Evolutionary conservation across 2,329 filamentous ascomycete genomes (phyloP).

Genomic region (Iodosphaeria phyllophila): DNA sequence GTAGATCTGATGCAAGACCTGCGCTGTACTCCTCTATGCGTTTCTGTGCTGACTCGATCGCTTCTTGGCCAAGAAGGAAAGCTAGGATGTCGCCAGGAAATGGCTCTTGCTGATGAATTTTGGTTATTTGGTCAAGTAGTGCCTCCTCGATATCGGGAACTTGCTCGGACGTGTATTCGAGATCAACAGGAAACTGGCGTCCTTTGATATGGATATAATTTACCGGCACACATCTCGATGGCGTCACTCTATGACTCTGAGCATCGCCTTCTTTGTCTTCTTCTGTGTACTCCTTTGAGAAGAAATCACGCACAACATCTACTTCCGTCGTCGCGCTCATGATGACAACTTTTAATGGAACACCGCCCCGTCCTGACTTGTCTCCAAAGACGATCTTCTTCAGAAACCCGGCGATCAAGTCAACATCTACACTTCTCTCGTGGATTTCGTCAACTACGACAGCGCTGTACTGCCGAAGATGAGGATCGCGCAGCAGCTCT

Average conservation of each 20-base stretch:
- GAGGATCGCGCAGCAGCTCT: constrained; percentile 74
- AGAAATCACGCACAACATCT: constrained; percentile 59
- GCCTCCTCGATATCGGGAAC: constrained; percentile 69
- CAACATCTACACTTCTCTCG: constrained; percentile 86
- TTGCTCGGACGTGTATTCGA: constrained; percentile 53
- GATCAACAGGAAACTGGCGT: constrained; percentile 69
- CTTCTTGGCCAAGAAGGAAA: constrained; percentile 84
- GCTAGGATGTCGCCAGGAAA: constrained; percentile 88
- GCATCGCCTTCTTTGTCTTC: constrained; percentile 4
- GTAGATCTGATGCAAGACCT: constrained; percentile 55
- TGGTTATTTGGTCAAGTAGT: constrained; percentile 64
- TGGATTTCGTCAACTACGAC: constrained; percentile 94
- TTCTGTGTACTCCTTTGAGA: constrained; percentile 20
- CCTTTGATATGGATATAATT: constrained; percentile 55
- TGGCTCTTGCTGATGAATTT: constrained; percentile 72
- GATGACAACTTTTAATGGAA: constrained; percentile 71
- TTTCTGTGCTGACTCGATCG: constrained; percentile 66
- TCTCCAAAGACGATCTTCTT: constrained; percentile 52
- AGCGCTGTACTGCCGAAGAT: constrained; percentile 69
- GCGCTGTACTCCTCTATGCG: constrained; percentile 64
- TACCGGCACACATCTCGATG: too few species aligned
- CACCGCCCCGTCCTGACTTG: constrained; percentile 45
- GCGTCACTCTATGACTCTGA: constrained; percentile 1
- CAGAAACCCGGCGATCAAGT: constrained; percentile 75
- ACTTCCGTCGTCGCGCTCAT: constrained; percentile 97